Conservation (phyloP, 257 asterid genomes). For the Linderniella brevidens region DNA sequence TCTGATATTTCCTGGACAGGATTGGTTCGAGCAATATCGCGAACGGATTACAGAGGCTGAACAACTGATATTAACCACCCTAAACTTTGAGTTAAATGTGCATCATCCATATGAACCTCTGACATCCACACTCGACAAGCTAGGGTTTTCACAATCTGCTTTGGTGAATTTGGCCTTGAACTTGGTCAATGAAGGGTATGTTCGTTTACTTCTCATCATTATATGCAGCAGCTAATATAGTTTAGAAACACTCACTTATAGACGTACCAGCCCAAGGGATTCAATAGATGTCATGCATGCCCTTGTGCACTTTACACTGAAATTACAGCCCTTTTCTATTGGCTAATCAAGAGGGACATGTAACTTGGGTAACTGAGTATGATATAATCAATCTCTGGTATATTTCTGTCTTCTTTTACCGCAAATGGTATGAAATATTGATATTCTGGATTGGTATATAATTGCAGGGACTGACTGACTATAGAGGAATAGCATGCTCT, state of each 20-base stretch:
- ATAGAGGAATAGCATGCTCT: slow-evolving; percentile 97
- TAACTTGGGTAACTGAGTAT: no score
- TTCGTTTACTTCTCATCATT: slow-evolving; percentile 5
- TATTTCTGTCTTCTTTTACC: slow-evolving; percentile 16
- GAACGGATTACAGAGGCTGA: slow-evolving; percentile 80
- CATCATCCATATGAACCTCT: slow-evolving; percentile 86
- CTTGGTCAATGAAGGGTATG: slow-evolving; percentile 97
- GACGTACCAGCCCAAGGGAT: no score
- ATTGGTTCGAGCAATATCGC: slow-evolving; percentile 92
- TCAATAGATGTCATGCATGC: no score
- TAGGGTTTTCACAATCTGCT: slow-evolving; percentile 64
- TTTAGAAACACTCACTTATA: no score
- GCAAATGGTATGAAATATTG: slow-evolving; percentile 31
- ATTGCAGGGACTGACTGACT: slow-evolving; percentile 99
- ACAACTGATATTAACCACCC: slow-evolving; percentile 71
- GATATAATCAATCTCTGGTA: slow-evolving; percentile 6
- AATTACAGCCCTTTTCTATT: no score
- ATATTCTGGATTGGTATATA: slow-evolving; percentile 89
- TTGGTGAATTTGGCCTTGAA: slow-evolving; percentile 72
- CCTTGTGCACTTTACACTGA: no score
- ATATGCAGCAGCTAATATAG: no score
- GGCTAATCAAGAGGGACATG: no score
- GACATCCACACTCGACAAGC: slow-evolving; percentile 68
- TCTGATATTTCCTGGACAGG: slow-evolving; percentile 27
- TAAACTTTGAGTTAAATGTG: slow-evolving; percentile 86